Evolutionary conservation across 345 rosid species (phyloP), one percentile per base, ranked within the genome.

Genomic region (Gossypium arboreum): DNA sequence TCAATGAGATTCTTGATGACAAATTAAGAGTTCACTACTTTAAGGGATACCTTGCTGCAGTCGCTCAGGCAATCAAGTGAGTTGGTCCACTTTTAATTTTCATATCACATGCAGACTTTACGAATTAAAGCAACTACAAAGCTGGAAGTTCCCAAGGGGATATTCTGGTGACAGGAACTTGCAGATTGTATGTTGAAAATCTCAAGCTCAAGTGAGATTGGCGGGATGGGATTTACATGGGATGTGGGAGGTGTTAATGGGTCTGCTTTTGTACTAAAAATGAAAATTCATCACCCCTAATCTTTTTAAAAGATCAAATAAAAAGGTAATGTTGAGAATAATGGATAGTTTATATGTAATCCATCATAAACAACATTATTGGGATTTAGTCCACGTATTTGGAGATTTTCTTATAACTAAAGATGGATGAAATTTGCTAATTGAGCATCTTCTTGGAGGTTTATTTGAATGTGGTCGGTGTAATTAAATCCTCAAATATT

Each of bases 1-100:
- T 94, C 7, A 81, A 87, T 55, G 97, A 94, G 69, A 85, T 92
- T 86, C 87, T 94, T 8, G 97, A 94, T 61, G 97, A 94, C 84
- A 91, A 91, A 80, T 75, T 86, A 84, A 84, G 98, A 79, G 89
- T 88, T 59, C 52, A 68, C 13, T 94, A 87, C 71, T 94, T 72
- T 74, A 91, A 86, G 83, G 81, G 88, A 73, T 91, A 92, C 87
- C 90, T 94, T 55, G 84, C 89, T 16, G 86, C 83, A 78, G 91
- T 94, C 72, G 81, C 92, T 64, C 81, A 80, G 71, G 92, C 97
- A 73, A 82, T 92, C 86, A 83, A 85, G 97, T 92, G 34, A 85
- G 93, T 85, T 45, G 3, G 51, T 52, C 56, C 3, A 74, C 12
- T 54, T 62, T 34, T 62, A 68, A 50, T 44, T 4, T 24, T 51